Conservation (phyloP, 306 rosid genomes). For the Boehmeria nivea region DNA sequence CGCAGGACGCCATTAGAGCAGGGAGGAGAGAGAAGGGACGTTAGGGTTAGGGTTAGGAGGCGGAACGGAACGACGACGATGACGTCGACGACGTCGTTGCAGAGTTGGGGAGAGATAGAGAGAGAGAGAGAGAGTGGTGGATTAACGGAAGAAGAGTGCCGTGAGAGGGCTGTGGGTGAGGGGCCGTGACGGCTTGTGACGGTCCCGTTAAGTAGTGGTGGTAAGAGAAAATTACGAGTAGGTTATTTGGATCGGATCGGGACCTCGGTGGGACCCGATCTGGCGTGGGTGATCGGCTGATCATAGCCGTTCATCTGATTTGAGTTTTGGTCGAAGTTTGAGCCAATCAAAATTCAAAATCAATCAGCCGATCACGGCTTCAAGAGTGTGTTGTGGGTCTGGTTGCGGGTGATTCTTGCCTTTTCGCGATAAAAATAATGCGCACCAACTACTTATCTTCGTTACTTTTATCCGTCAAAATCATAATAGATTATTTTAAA, state of each 20-base stretch:
- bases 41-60: constrained; percentile 54
- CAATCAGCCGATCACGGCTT: too few relatives aligned
- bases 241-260: background rate
- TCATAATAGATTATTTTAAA: too few relatives aligned
- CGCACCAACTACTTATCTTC: too few relatives aligned
- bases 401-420: too few relatives aligned
- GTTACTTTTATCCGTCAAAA: too few relatives aligned
- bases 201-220: constrained; percentile 72
- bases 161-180: constrained; percentile 27
- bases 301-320: background rate
- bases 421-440: too few relatives aligned
- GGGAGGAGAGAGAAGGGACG: constrained; percentile 24
- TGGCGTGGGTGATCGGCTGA: background rate
- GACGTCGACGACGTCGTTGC: constrained; percentile 26
- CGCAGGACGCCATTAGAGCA: constrained; percentile 80
- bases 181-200: constrained; percentile 59
- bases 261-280: constrained; percentile 6
- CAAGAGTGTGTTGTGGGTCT: too few relatives aligned
- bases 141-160: constrained; percentile 59
- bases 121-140: constrained; percentile 16
- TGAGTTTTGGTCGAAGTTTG: too few relatives aligned
- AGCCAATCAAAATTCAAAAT: too few relatives aligned
- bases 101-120: constrained; percentile 20
- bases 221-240: background rate
- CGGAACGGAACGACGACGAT: constrained; percentile 55